Conservation (phyloP, 2,329 filamentous ascomycete genomes). For the Penicillium sp. region DNA sequence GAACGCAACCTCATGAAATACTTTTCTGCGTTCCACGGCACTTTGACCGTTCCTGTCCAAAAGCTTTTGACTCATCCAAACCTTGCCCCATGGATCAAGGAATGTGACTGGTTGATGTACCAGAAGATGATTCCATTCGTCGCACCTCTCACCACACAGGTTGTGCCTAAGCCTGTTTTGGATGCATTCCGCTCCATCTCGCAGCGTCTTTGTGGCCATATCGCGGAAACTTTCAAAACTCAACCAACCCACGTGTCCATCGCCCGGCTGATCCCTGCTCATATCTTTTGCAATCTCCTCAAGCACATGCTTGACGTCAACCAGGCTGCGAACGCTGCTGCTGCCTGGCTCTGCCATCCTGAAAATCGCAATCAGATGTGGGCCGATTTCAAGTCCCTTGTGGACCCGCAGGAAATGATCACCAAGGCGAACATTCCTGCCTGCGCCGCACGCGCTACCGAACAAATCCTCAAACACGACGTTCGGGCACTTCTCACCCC, state of each 20-base stretch:
- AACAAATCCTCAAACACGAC: slow-evolving; percentile 47
- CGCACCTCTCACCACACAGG: slow-evolving; percentile 83
- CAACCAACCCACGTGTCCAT: slow-evolving; percentile 83
- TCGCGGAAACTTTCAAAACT: slow-evolving; percentile 79
- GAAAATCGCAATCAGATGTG: slow-evolving; percentile 96
- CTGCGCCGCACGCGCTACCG: slow-evolving; percentile 36
- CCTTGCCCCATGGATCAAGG: slow-evolving; percentile 88
- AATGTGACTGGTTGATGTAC: slow-evolving; percentile 94
- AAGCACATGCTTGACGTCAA: slow-evolving; percentile 90
- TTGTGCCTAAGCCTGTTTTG: slow-evolving; percentile 83
- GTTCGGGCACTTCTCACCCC: slow-evolving; percentile 46
- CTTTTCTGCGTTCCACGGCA: slow-evolving; percentile 93
- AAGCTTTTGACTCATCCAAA: slow-evolving; percentile 82
- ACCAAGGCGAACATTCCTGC: slow-evolving; percentile 42
- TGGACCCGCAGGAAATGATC: slow-evolving; percentile 43
- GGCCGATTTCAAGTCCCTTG: slow-evolving; percentile 65
- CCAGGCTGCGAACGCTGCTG: slow-evolving; percentile 87
- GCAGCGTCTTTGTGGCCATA: slow-evolving; percentile 74
- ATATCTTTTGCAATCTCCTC: slow-evolving; percentile 82
- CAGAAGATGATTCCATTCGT: slow-evolving; percentile 96
- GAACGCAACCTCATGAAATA: slow-evolving; percentile 96
- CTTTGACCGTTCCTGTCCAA: slow-evolving; percentile 92
- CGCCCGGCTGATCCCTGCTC: slow-evolving; percentile 84
- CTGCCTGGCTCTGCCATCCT: slow-evolving; percentile 85
- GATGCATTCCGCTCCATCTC: slow-evolving; percentile 87